Evolutionary conservation across 768 basidiomycete species (phyloP), one percentile per base, ranked within the genome.

Genomic region (Xerocomellus chrysenteron): DNA sequence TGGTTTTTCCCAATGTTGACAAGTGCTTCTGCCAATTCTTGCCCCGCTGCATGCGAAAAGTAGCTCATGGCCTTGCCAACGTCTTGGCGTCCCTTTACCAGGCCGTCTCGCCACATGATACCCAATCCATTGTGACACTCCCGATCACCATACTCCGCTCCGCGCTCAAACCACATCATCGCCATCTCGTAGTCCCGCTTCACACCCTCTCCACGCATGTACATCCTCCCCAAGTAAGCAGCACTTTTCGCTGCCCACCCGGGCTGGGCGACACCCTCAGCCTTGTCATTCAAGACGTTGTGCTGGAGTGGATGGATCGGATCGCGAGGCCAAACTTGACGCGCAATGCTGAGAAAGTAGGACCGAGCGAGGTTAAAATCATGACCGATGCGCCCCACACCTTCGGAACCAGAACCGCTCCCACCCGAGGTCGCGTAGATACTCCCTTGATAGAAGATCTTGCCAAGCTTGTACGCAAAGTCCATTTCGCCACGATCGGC

Each of bases 381-480:
- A 44, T 88, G 84, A 1, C 87, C 84, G 13, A 97, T 82, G n/a
- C 85, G 85, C 9, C 92, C 93, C 28, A 94, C 93, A n/a, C 92
- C 92, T 74, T 96, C 92, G 26, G 91, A 90, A 16, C 94, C 92
- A 2, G 91, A 94, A 3, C 81, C 83, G 40, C 90, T 85, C 11
- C 96, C 95, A 4, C 93, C 93, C 14, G 79, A 71, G 11, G 83
- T 76, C 6, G 82, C 79, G 66, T 97, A 98, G 36, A 98, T 89
- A 55, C 91, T 94, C 17, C 97, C 97, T 68, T 94, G 90, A 67
- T 99, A 98, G 74, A 89, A 96, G 11, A 98, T 90, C 73, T 92
- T 88, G n/a, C 94, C 97, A 2, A 98, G 81, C 16, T 92, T 85
- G 72, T 90, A 94, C 2, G 94, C 93, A 69, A 92, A 96, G 59